Evolutionary conservation across 2,329 filamentous ascomycete genomes (phyloP).

Genomic region (Peltaster fructicola): DNA sequence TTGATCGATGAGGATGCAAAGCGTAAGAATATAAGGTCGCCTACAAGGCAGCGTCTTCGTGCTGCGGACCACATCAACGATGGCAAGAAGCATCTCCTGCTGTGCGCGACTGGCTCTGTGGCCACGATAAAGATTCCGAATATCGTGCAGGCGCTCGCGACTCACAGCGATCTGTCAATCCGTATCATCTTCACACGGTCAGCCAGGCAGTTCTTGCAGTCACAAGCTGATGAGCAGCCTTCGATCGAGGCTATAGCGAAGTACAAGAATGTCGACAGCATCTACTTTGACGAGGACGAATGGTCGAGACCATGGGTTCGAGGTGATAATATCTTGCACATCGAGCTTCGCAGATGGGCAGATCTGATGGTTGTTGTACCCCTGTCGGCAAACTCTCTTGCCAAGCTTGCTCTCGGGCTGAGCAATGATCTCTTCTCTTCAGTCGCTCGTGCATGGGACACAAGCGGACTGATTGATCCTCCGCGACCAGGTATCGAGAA

Average conservation of each 20-base stretch:
- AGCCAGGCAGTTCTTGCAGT: constrained; percentile 57
- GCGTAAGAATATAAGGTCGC: no score
- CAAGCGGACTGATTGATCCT: constrained; percentile 39
- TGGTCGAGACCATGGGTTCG: constrained; percentile 66
- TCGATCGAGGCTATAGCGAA: constrained; percentile 38
- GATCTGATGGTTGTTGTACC: constrained; percentile 67
- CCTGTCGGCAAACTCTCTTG: constrained; percentile 67
- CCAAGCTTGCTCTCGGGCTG: constrained; percentile 64
- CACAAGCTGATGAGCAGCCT: constrained; percentile 64
- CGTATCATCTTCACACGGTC: constrained; percentile 66
- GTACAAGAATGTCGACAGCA: constrained; percentile 56
- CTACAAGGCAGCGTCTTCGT: no score
- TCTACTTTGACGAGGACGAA: constrained; percentile 75
- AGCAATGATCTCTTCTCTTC: constrained; percentile 57
- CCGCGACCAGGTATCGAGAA: constrained; percentile 9
- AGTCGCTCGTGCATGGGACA: constrained; percentile 79
- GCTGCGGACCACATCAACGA: constrained; percentile 27
- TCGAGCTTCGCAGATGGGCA: constrained; percentile 71
- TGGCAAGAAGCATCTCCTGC: constrained; percentile 41
- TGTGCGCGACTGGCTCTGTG: constrained; percentile 56
- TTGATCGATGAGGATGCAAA: no score
- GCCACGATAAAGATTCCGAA: constrained; percentile 61
- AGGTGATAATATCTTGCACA: constrained; percentile 70
- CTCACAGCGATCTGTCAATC: constrained; percentile 47
- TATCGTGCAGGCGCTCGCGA: constrained; percentile 36